Percentiles rank a stretch among this genome's conserved stretches.
phyloP scores from a whole-genome alignment of 805 yeast species.

The Jamesozyma spencerorum region DNA sequence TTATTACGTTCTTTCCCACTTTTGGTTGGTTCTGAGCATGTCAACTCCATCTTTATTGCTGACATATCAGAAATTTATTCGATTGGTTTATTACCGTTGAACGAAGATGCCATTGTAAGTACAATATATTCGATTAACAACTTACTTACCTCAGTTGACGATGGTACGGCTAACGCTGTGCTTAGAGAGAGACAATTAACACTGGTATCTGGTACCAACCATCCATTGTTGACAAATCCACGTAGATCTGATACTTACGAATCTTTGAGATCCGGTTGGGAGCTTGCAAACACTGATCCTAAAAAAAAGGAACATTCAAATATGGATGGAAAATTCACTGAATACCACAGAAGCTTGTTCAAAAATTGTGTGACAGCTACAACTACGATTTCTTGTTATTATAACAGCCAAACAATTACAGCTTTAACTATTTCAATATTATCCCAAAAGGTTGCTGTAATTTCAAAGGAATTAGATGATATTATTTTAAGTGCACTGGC shows the following conservation, averaged over 20 bases:
- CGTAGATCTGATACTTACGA: not conserved
- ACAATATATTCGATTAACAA: conserved; percentile 79
- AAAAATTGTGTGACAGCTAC: conserved; percentile 63
- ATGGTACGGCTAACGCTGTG: conserved; percentile 30
- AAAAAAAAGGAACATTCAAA: not conserved
- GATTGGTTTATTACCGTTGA: conserved; percentile 52
- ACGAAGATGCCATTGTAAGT: conserved; percentile 77
- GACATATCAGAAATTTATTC: conserved; percentile 52
- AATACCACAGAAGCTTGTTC: conserved; percentile 30
- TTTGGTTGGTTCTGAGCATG: conserved; percentile 46
- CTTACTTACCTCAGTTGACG: conserved; percentile 48
- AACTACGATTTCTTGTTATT: conserved; percentile 53
- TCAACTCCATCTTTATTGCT: conserved; percentile 39
- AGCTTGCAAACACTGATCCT: no score
- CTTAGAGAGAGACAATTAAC: conserved; percentile 31
- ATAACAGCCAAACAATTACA: conserved; percentile 63
- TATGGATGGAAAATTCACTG: no score
- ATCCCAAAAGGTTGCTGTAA: conserved; percentile 56
- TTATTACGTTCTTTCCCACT: conserved; percentile 39
- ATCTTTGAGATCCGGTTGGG: not conserved
- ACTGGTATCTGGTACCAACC: conserved; percentile 10
- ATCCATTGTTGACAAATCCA: not conserved
- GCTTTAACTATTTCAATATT: conserved; percentile 73
- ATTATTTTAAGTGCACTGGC: conserved; percentile 54
- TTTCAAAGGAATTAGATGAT: conserved; percentile 45